Base-by-base conservation (phyloP, 2,329 filamentous ascomycete species). In the Phyllachora maydis region DNA sequence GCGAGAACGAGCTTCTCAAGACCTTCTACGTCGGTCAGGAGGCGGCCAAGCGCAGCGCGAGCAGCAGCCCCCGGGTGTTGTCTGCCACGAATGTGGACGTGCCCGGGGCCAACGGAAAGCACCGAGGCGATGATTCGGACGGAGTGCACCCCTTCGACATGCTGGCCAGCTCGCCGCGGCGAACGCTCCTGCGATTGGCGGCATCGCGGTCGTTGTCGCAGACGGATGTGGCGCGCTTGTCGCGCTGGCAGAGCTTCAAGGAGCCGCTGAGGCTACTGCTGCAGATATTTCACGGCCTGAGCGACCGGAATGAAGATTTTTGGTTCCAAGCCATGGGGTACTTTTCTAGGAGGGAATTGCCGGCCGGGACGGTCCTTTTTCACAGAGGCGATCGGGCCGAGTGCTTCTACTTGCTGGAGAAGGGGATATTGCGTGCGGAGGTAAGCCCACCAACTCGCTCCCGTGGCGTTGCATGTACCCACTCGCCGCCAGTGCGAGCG, bases 251-350 rank as follows among this genome's bases (percentile, higher is more conserved):
- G 37, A 68, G 70, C 35, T 90, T 93, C 45, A 78, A 77, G 33
- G 82, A 93, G 41, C 88, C 88, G 0, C 64, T 95, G 6, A 76
- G 79, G 2, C 66, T 98, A 22, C 79, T 98, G 46, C 61, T 98
- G 13, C 85, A 93, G 43, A 79, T 88, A n/a, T 95, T 98, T 50
- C 75, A 88, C 40, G 77, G 81, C 21, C 55, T 93, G 8, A 90
- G 78, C 24, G 56, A 68, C 24, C 70, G 77, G 44, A 88, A 85
- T 39, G 82, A 92, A 45, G 83, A 93, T 45, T 95, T 95, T 43
- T 98, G 88, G 88, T 85, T 83, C 46, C 67, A 67, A 2, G 72
- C 71, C 0, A 66, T 67, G 4, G 55, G 64, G 0, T 95, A 76
- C 50, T 93, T 98, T 40, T 50, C 54, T 18, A 65, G 67, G 21